Evolutionary conservation across 176 grass and related monocot genomes (phyloP).

Genomic region (Secale cereale): DNA sequence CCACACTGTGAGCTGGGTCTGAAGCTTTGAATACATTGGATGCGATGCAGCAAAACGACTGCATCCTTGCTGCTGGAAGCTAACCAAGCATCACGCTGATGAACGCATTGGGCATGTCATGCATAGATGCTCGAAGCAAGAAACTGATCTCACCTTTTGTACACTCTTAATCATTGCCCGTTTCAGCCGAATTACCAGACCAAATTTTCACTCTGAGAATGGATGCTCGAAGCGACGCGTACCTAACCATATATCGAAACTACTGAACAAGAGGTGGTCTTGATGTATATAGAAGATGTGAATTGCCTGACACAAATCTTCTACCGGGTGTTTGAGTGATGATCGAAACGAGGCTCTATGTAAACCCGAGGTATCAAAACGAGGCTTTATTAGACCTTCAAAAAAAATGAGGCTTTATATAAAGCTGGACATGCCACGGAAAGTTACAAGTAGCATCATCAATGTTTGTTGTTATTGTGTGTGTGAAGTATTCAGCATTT

Average conservation of each 20-base stretch:
- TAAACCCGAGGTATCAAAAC: too few species aligned
- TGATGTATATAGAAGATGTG: not conserved
- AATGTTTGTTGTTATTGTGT: too few species aligned
- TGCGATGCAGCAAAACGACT: constrained; percentile 25
- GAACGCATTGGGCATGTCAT: constrained; percentile 63
- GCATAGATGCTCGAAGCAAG: constrained; percentile 64
- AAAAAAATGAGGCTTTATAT: too few species aligned
- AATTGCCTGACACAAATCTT: not conserved
- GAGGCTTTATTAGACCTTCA: too few species aligned
- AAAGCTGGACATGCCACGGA: too few species aligned
- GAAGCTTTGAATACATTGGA: constrained; percentile 30
- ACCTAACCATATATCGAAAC: not conserved
- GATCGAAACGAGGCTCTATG: too few species aligned
- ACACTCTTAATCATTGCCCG: not conserved
- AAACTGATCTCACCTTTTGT: not conserved
- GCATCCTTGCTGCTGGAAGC: constrained; percentile 57
- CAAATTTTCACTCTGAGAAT: not conserved
- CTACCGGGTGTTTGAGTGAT: not conserved
- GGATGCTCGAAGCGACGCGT: not conserved
- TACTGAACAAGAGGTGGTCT: not conserved
- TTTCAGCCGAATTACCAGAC: not conserved
- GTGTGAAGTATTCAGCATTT: too few species aligned
- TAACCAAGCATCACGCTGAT: constrained; percentile 51
- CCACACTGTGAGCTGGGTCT: constrained; percentile 48
- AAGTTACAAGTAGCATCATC: too few species aligned